Percentiles rank a stretch among this genome's conserved stretches.
These are phyloP conservation scores for Debaryomyces maramus DNA, from an alignment of 805 yeast genomes.

Conservation along the genomic window DNA sequence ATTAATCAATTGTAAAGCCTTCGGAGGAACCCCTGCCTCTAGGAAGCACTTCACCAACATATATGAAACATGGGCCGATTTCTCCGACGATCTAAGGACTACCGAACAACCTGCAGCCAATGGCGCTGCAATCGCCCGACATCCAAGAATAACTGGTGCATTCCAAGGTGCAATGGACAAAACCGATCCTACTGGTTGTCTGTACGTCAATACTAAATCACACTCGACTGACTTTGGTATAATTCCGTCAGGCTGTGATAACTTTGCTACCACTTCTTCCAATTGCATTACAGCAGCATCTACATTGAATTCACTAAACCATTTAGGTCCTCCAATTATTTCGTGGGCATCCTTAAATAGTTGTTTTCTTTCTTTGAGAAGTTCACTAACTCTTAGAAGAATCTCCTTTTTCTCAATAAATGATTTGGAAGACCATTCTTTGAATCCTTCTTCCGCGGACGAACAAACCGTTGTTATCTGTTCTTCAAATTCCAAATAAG, in stretches of 20 bases:
- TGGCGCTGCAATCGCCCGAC: slow-evolving; percentile 43
- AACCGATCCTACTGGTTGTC: slow-evolving; percentile 47
- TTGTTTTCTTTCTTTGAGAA: slow-evolving; percentile 13
- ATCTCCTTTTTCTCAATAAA: slow-evolving; percentile 18
- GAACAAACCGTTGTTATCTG: slow-evolving; percentile 16
- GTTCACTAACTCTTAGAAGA: slow-evolving; percentile 16
- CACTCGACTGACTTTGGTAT: slow-evolving; percentile 11
- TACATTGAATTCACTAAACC: slow-evolving; percentile 38
- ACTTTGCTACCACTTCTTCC: slow-evolving; percentile 24
- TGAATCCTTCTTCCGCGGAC: slow-evolving; percentile 25
- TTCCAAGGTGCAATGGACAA: slow-evolving; percentile 51
- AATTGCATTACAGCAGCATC: slow-evolving; percentile 27
- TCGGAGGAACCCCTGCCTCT: slow-evolving; percentile 40
- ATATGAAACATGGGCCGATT: slow-evolving; percentile 34
- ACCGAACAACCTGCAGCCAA: slow-evolving; percentile 52
- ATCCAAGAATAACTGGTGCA: slow-evolving; percentile 44
- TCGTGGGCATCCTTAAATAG: slow-evolving; percentile 18
- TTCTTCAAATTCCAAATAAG: slow-evolving; percentile 3
- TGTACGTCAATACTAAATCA: slow-evolving; percentile 28
- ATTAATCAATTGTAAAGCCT: slow-evolving; percentile 37
- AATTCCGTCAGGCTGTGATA: slow-evolving; percentile 20
- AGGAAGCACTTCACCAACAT: slow-evolving; percentile 31
- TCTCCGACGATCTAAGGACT: slow-evolving; percentile 41
- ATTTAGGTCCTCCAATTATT: slow-evolving; percentile 34
- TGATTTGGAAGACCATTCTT: slow-evolving; percentile 22